Base-by-base conservation (phyloP, 1,284 basidiomycete species). In the Ceratobasidium sp. region DNA sequence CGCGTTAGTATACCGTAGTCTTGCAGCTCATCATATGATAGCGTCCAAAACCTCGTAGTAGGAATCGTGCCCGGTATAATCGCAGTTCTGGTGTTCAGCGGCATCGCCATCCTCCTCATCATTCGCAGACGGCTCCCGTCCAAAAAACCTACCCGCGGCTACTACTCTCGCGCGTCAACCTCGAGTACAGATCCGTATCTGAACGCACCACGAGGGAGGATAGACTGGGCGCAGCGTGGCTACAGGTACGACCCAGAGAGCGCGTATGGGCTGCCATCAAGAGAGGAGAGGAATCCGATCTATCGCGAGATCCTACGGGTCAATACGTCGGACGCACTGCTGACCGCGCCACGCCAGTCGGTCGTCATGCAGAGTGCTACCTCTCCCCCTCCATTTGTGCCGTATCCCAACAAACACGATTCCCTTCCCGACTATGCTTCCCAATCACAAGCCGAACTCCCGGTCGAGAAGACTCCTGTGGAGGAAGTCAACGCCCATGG, bases 331-430 rank as follows among this genome's bases (percentile, higher is more conserved):
- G 58, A 60, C 28, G 2, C 58, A 13, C 28, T 26, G 13, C 58
- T 60, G 3, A 10, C 58, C 13, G 58, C 28, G 28, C 58, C 58
- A 28, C n/a, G 26, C n/a, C 28, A 60, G 13, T 60, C 58, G 58
- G 28, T 28, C 7, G n/a, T 72, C 39, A 72, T 72, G 70, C 51
- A 60, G 42, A 72, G 70, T 33, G 70, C 70, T 13, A 72, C 55
- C 23, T 60, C 70, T 18, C 70, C 55, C 20, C 70, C 70, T 42
- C 70, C 56, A 1, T 72, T 72, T 23, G 26, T 20, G 20, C 39
- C 33, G n/a, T 49, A 46, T 9, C 64, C 64, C 42, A 42, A 7
- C n/a, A 26, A 60, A 15, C 26, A 60, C 2, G 58, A 33, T 18
- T 60, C 58, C 33, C 28, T 60, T 10, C 58, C 58, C 20, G 70